Evolutionary conservation across 2,329 filamentous ascomycete species (phyloP).

Genomic region (Leptographium radiaticola): DNA sequence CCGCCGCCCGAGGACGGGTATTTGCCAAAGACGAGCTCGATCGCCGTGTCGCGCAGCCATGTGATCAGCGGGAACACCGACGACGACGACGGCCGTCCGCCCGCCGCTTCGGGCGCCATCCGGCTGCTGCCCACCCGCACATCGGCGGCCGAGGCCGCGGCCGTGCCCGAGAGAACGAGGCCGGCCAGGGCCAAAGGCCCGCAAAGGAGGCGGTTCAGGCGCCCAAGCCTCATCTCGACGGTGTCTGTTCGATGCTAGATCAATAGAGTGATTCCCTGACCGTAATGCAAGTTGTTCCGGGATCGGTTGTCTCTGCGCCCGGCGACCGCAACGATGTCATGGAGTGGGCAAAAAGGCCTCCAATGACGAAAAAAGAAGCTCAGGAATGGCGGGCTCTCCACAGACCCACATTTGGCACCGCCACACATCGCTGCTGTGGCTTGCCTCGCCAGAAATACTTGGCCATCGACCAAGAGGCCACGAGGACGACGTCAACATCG

Average conservation of each 20-base stretch:
- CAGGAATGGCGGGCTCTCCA: too few relatives aligned
- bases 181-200: not conserved
- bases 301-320: too few relatives aligned
- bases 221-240: not conserved
- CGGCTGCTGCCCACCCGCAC: not conserved
- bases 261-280: too few relatives aligned
- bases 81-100: not conserved
- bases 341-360: too few relatives aligned
- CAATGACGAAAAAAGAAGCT: too few relatives aligned
- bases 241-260: too few relatives aligned
- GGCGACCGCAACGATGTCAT: too few relatives aligned
- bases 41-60: conserved; percentile 34
- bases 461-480: not conserved
- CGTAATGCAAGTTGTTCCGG: too few relatives aligned
- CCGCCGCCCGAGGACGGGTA: conserved; percentile 17
- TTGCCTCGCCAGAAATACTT: not conserved
- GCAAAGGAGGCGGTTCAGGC: not conserved
- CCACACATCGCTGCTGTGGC: not conserved
- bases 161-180: not conserved
- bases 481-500: not conserved
- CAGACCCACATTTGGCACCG: not conserved
- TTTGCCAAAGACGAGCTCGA: conserved; percentile 37
- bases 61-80: conserved; percentile 31
- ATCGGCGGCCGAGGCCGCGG: not conserved
- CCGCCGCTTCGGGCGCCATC: not conserved